Base-by-base conservation (phyloP, 805 yeast genomes). In the Pichia manshurica region DNA sequence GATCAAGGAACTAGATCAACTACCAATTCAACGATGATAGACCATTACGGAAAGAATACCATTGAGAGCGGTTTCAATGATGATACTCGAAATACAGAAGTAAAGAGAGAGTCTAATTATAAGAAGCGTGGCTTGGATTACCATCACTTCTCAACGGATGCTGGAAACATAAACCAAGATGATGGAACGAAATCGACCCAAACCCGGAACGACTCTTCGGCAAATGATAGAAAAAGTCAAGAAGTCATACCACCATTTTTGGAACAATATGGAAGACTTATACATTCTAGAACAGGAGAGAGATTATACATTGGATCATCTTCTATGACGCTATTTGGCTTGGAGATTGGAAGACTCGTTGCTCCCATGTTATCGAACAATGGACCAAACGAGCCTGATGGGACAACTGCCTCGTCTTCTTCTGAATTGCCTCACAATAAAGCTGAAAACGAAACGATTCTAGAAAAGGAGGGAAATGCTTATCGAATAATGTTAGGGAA, bases 261-360 rank as follows among this genome's bases (percentile, higher is more conserved):
- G 21, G 87, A 82, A 55, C 78, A 80, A 53, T 78, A 81, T 56
- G 88, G 91, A 2, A 72, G 87, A 45, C 66, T 85, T 37, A 79
- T 85, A 2, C 83, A 82, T 55, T 82, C 89, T 0, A 71, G 87
- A 52, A 82, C 88, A 1, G 91, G 91, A 4, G 87, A 83, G 56
- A 74, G 79, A 48, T 75, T 84, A 34, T 85, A 84, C 58, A 86
- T 84, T 33, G 95, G 95, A 0, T 81, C 89, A 0, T 83, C 90
- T 0, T 84, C 91, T 1, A 84, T 85, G 90, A 84, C 93, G 0
- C 63, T 84, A 16, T 85, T 85, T 62, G 90, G 90, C 5, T 67
- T 85, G 48, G 91, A 85, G 53, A 82, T 85, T 46, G 87, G 83
- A 58, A 79, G 80, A 49, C 49, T 65, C 15, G 57, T 64, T 38